Percentiles rank a stretch among this genome's conserved stretches.
Conservation (phyloP, 1,284 basidiomycete genomes). For the Pseudozyma sp. region DNA sequence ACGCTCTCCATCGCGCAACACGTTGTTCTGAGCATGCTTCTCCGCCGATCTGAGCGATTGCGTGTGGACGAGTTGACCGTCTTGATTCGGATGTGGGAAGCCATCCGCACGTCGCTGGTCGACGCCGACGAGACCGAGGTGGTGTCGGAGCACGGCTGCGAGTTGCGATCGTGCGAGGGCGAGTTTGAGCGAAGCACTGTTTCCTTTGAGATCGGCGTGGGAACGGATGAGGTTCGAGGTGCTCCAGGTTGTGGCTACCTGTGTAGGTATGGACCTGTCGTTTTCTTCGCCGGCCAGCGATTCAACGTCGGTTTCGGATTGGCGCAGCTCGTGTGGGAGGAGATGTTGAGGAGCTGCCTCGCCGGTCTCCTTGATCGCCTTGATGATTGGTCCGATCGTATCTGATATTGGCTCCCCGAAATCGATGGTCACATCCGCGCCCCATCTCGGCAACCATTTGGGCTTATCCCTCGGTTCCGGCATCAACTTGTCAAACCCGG, state of each 20-base stretch:
- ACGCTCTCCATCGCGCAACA: conserved; percentile 30
- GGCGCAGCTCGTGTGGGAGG: conserved; percentile 19
- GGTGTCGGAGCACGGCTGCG: conserved; percentile 28
- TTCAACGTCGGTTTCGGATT: not conserved
- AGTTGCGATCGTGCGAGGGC: conserved; percentile 40
- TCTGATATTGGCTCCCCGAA: conserved; percentile 60
- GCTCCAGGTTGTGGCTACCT: conserved; percentile 33
- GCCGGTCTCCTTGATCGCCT: conserved; percentile 8
- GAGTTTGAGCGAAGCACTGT: not conserved
- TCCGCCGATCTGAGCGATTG: conserved; percentile 24
- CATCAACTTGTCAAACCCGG: conserved; percentile 72
- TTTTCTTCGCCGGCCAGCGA: not conserved
- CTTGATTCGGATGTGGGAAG: conserved; percentile 17
- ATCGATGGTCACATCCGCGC: conserved; percentile 53
- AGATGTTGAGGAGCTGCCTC: conserved; percentile 28
- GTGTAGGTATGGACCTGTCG: conserved; percentile 20
- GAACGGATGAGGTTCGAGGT: conserved; percentile 17
- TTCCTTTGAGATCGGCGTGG: not conserved
- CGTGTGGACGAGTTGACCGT: conserved; percentile 20
- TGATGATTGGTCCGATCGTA: conserved; percentile 25
- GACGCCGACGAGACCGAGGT: conserved; percentile 24
- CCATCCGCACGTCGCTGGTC: conserved; percentile 25
- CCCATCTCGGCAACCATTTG: conserved; percentile 56
- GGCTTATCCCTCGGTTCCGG: conserved; percentile 62
- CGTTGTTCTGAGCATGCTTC: conserved; percentile 28